Conservation (phyloP, 805 yeast genomes). For the Candida tammaniensis region DNA sequence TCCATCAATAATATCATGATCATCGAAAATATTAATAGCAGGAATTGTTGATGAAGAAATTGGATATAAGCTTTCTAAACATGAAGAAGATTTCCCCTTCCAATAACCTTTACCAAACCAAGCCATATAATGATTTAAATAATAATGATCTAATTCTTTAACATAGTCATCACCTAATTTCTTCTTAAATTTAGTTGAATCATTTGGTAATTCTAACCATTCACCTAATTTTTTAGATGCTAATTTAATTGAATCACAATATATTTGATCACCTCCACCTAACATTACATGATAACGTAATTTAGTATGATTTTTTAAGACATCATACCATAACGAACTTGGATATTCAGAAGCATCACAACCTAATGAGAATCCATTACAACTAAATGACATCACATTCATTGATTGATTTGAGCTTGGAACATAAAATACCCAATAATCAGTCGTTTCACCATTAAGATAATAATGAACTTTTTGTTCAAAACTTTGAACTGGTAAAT, state of each 20-base stretch:
- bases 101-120: slow-evolving; percentile 94
- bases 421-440: slow-evolving; percentile 58
- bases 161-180: slow-evolving; percentile 47
- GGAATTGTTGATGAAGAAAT: slow-evolving; percentile 82
- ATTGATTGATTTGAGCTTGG: slow-evolving; percentile 66
- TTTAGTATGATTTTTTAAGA: slow-evolving; percentile 58
- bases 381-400: slow-evolving; percentile 81
- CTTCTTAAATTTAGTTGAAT: slow-evolving; percentile 38
- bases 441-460: slow-evolving; percentile 43
- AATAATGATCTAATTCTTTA: slow-evolving; percentile 60
- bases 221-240: slow-evolving; percentile 51
- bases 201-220: slow-evolving; percentile 61
- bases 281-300: slow-evolving; percentile 83
- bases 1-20: slow-evolving; percentile 96
- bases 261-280: slow-evolving; percentile 97
- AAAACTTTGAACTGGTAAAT: slow-evolving; percentile 41
- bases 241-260: slow-evolving; percentile 75
- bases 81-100: slow-evolving; percentile 65
- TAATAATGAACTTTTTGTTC: slow-evolving; percentile 67
- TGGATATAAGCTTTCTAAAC: slow-evolving; percentile 68
- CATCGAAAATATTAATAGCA: slow-evolving; percentile 82
- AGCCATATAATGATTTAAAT: slow-evolving; percentile 66
- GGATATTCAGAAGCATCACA: slow-evolving; percentile 66
- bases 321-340: slow-evolving; percentile 86
- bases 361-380: slow-evolving; percentile 84